phyloP scores from a whole-genome alignment of 129 eudicot species.

The Sambucus nigra region DNA sequence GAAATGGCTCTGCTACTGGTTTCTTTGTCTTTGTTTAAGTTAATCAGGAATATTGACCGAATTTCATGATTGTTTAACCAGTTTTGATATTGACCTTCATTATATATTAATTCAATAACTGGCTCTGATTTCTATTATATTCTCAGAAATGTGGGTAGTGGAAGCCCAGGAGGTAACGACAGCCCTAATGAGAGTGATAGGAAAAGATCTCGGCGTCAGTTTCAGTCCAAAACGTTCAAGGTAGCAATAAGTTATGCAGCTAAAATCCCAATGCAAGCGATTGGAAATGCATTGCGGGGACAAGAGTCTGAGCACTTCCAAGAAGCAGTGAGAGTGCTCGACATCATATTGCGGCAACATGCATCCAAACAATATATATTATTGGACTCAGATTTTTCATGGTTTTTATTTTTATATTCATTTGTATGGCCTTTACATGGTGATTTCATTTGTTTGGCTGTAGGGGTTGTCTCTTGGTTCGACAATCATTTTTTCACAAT shows the following conservation, averaged over 20 bases:
- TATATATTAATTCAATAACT: background rate
- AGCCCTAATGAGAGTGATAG: slow-evolving; percentile 40
- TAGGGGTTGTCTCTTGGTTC: slow-evolving; percentile 75
- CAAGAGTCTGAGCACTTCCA: slow-evolving; percentile 54
- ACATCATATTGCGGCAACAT: slow-evolving; percentile 60
- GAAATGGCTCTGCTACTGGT: background rate
- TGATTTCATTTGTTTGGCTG: background rate
- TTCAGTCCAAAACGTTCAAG: slow-evolving; percentile 48
- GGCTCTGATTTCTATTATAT: background rate
- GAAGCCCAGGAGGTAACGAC: slow-evolving; percentile 27
- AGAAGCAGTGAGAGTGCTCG: slow-evolving; percentile 69
- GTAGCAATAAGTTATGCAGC: slow-evolving; percentile 72
- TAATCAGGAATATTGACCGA: too few species aligned
- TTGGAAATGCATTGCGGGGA: slow-evolving; percentile 55
- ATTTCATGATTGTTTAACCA: too few species aligned
- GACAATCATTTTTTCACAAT: slow-evolving; percentile 69
- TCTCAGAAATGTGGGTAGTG: slow-evolving; percentile 16
- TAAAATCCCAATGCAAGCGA: slow-evolving; percentile 64
- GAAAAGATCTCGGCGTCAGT: slow-evolving; percentile 49
- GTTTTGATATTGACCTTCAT: too few species aligned
- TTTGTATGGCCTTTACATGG: background rate
- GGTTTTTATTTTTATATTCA: background rate
- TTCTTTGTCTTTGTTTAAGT: too few species aligned
- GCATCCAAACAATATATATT: slow-evolving; percentile 64
- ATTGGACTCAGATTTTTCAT: background rate